Evolutionary conservation across 225 moss, liverwort and hornwort genomes (phyloP).

Genomic region (Pleurozium schreberi): DNA sequence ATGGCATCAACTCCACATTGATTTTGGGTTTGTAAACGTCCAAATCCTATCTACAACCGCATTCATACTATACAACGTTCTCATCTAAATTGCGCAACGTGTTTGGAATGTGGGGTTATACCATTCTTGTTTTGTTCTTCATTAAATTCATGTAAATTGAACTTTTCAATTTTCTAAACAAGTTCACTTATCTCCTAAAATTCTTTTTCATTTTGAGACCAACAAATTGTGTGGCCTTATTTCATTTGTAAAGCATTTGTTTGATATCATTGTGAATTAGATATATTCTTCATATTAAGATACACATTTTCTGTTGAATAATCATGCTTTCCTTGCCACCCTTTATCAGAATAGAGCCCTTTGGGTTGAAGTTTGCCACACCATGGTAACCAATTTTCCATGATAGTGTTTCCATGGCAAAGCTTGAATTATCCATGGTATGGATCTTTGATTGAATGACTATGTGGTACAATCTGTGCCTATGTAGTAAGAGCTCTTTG

Average conservation of each 20-base stretch:
- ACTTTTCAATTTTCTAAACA: neutral
- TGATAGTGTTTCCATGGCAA: rapidly evolving
- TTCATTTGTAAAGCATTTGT: neutral
- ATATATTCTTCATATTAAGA: neutral
- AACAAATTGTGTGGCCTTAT: neutral
- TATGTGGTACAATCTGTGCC: neutral
- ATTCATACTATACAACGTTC: no score
- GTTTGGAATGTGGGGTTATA: no score
- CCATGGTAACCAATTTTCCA: neutral
- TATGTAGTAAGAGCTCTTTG: neutral
- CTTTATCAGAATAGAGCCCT: neutral
- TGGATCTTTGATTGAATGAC: neutral
- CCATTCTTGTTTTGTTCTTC: neutral
- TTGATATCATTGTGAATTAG: neutral
- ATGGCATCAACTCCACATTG: no score
- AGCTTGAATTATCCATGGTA: neutral
- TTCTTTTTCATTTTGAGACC: neutral
- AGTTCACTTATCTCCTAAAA: neutral
- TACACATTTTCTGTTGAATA: neutral
- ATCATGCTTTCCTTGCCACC: neutral
- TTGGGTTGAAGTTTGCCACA: rapidly evolving
- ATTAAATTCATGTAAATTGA: neutral
- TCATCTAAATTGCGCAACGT: no score
- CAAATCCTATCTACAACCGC: no score
- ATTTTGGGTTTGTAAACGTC: no score